Evolutionary conservation across 2,329 filamentous ascomycete genomes (phyloP), one percentile per base, ranked within the genome.

Genomic region (Nigrospora oryzae): DNA sequence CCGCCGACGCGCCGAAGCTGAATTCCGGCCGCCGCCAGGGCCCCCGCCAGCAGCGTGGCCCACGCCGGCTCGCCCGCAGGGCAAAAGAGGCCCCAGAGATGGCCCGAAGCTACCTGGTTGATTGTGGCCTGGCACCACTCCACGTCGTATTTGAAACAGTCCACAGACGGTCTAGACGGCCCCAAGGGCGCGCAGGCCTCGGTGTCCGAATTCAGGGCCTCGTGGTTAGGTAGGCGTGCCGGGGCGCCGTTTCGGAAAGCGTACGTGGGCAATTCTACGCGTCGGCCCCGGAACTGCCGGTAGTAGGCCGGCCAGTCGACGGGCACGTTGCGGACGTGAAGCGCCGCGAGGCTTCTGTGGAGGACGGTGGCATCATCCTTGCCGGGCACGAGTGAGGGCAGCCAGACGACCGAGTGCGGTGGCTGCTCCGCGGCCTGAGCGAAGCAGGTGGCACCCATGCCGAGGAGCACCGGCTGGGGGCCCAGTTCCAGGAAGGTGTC

Each of bases 231-330:
- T n/a, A n/a, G n/a, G n/a, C n/a, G n/a, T n/a, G n/a, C n/a, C n/a
- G n/a, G n/a, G n/a, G n/a, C n/a, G n/a, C n/a, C n/a, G n/a, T 52
- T 49, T 19, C 55, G 53, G 42, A 58, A 58, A n/a, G 55, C 51
- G 37, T 58, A 58, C 6, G 55, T 54, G 4, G 56, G 55, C 35
- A 58, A 45, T 17, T 46, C 30, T 11, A 59, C 49, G 7, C 52
- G 47, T 13, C 40, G 39, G 33, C 49, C 53, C 37, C 44, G 47
- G 44, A 51, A 52, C 2, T 53, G 52, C 16, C 44, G n/a, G 41
- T 56, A 56, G 40, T 54, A 58, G 28, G 43, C 49, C 1, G n/a
- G n/a, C 57, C 56, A 60, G 44, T 58, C 44, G 12, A 60, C 44
- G 4, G 35, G 15, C 12, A 54, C 38, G 33, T 51, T 37, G 4